phyloP scores from a whole-genome alignment of 2,329 filamentous ascomycete species.

The Arthrobotrys megalospora region DNA sequence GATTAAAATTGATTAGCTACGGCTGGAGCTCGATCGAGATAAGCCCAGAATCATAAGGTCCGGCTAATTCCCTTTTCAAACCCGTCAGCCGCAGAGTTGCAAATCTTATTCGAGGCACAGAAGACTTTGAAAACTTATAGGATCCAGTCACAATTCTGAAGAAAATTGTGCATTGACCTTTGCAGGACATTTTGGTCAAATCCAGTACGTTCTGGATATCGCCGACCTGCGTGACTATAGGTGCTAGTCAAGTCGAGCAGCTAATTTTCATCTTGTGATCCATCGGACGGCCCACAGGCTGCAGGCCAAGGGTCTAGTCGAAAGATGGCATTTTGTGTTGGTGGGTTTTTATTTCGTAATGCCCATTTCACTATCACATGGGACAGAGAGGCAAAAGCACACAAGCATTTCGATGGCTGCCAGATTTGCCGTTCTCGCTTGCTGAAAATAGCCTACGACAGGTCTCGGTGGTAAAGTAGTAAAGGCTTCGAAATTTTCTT shows the following conservation, averaged over 20 bases:
- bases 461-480: constrained; percentile 33
- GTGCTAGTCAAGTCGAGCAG: constrained; percentile 38
- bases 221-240: constrained; percentile 43
- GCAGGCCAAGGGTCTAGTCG: constrained; percentile 38
- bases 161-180: constrained; percentile 10
- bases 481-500: constrained; percentile 47
- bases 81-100: constrained; percentile 14
- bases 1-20: background rate
- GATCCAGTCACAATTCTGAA: too few species aligned
- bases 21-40: background rate
- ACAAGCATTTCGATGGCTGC: constrained; percentile 40
- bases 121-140: too few species aligned
- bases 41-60: background rate
- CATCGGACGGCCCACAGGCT: constrained; percentile 24
- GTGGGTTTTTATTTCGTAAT: constrained; percentile 51
- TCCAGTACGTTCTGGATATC: constrained; percentile 10
- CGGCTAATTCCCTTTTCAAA: constrained; percentile 17
- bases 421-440: constrained; percentile 57
- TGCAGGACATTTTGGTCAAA: constrained; percentile 8
- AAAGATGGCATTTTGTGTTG: constrained; percentile 25
- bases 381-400: constrained; percentile 23
- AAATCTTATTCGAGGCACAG: background rate
- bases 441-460: constrained; percentile 60
- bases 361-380: constrained; percentile 36
- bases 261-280: constrained; percentile 46